Evolutionary conservation across 345 rosid genomes (phyloP).

Genomic region (Cardamine chenopodiifolia): DNA sequence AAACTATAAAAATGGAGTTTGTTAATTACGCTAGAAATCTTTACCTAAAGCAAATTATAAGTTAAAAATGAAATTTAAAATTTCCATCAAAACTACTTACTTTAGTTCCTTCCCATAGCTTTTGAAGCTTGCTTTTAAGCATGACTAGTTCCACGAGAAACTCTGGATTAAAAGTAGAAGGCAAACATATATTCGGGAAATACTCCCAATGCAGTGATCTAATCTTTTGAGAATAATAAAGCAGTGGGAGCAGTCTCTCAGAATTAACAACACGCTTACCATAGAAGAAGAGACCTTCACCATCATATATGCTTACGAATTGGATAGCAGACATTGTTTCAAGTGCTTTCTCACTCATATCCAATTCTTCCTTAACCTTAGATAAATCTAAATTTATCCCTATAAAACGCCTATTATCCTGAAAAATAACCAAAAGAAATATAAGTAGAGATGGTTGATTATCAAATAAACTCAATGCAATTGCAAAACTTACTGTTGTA

Average conservation of each 20-base stretch:
- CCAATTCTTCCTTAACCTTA: too few relatives aligned
- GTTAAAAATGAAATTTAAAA: too few relatives aligned
- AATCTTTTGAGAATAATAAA: background rate
- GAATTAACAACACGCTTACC: background rate
- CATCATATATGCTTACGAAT: background rate
- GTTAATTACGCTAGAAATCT: too few relatives aligned
- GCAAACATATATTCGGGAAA: slow-evolving; percentile 4
- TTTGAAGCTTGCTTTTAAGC: too few relatives aligned
- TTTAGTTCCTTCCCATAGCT: too few relatives aligned
- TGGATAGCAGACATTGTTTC: slow-evolving; percentile 26
- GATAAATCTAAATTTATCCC: background rate
- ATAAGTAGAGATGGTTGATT: background rate
- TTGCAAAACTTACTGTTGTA: slow-evolving; percentile 5
- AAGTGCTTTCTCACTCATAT: background rate
- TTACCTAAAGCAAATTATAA: too few relatives aligned
- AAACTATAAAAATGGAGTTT: too few relatives aligned
- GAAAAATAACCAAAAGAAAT: background rate
- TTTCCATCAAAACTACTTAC: too few relatives aligned
- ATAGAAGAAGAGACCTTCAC: too few relatives aligned
- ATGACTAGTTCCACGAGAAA: slow-evolving; percentile 4
- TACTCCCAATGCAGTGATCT: background rate
- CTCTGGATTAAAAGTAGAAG: background rate
- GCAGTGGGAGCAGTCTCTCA: background rate
- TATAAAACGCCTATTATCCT: slow-evolving; percentile 23
- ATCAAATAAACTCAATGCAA: background rate